These are phyloP conservation scores for Linnemannia exigua DNA, from an alignment of 192 early-diverging fungal genomes.

Conservation along the genomic window DNA sequence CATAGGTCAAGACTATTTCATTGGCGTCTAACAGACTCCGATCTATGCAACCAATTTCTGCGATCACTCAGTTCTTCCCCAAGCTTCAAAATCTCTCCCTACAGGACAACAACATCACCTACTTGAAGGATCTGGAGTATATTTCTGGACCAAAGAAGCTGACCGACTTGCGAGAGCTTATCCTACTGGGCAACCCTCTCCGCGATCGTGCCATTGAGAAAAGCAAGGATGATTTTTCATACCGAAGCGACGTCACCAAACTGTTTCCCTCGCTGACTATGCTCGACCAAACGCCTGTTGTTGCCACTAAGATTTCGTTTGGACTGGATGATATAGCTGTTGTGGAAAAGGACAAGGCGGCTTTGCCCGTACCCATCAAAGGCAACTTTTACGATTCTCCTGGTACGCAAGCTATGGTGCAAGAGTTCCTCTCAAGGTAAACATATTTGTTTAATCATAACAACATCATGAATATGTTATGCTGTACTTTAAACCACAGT, in stretches of 20 bases:
- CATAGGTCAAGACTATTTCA: constrained; percentile 55
- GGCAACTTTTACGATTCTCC: constrained; percentile 61
- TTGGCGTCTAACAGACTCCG: constrained; percentile 44
- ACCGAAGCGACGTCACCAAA: constrained; percentile 51
- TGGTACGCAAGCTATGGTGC: constrained; percentile 34
- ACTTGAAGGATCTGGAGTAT: constrained; percentile 48
- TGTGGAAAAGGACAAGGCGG: background rate
- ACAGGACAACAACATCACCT: constrained; percentile 51
- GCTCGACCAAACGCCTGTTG: constrained; percentile 52
- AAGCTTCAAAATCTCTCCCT: constrained; percentile 55
- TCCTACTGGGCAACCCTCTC: constrained; percentile 60
- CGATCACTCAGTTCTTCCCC: constrained; percentile 51
- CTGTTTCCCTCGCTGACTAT: constrained; percentile 57
- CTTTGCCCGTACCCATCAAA: constrained; percentile 37
- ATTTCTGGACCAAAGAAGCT: constrained; percentile 49
- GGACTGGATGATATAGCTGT: constrained; percentile 27
- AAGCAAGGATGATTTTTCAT: constrained; percentile 47
- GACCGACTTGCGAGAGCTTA: constrained; percentile 46
- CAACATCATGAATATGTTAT: background rate
- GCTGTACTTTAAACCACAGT: too few species aligned
- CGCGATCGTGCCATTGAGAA: constrained; percentile 23
- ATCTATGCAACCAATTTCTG: constrained; percentile 25
- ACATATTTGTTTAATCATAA: background rate
- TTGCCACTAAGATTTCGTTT: constrained; percentile 38
- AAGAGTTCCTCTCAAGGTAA: constrained; percentile 60